These are phyloP conservation scores for Tubosaeta sp. DNA, from an alignment of 768 basidiomycete species.

Conservation along the genomic window DNA sequence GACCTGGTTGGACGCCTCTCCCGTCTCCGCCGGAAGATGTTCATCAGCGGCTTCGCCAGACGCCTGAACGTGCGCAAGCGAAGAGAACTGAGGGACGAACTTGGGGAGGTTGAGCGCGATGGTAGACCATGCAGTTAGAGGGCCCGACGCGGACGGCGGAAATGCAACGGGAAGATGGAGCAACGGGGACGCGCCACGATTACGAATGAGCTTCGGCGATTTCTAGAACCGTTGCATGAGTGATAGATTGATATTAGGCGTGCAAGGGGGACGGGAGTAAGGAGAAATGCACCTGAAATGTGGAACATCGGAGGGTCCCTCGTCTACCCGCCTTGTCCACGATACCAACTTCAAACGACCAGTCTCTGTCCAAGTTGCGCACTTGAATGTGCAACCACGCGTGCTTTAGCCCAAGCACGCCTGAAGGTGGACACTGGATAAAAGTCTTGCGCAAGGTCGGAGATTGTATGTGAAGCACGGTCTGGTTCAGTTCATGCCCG, in stretches of 20 bases:
- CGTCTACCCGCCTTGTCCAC: conserved; percentile 57
- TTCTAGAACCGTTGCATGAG: conserved; percentile 38
- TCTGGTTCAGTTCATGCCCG: conserved; percentile 48
- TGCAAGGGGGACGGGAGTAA: background rate
- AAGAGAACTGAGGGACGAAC: conserved; percentile 59
- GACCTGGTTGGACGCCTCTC: conserved; percentile 15
- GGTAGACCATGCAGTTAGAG: conserved; percentile 68
- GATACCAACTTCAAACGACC: conserved; percentile 74
- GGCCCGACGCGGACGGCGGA: conserved; percentile 48
- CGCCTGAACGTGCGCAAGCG: conserved; percentile 32
- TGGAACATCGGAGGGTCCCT: conserved; percentile 65
- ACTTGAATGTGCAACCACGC: conserved; percentile 76
- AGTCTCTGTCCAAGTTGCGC: conserved; percentile 60
- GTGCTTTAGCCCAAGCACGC: conserved; percentile 57
- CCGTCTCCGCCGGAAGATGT: conserved; percentile 20
- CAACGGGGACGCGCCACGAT: conserved; percentile 42
- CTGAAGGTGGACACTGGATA: conserved; percentile 54
- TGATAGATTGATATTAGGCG: background rate
- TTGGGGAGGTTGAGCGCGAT: conserved; percentile 57
- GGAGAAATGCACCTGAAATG: conserved; percentile 62
- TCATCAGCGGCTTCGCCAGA: conserved; percentile 20
- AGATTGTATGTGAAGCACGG: conserved; percentile 76
- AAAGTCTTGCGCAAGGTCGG: conserved; percentile 66
- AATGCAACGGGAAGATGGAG: conserved; percentile 71
- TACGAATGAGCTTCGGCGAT: conserved; percentile 46